phyloP scores from a whole-genome alignment of 2,329 filamentous ascomycete genomes.

The Bipolaris gigantea region DNA sequence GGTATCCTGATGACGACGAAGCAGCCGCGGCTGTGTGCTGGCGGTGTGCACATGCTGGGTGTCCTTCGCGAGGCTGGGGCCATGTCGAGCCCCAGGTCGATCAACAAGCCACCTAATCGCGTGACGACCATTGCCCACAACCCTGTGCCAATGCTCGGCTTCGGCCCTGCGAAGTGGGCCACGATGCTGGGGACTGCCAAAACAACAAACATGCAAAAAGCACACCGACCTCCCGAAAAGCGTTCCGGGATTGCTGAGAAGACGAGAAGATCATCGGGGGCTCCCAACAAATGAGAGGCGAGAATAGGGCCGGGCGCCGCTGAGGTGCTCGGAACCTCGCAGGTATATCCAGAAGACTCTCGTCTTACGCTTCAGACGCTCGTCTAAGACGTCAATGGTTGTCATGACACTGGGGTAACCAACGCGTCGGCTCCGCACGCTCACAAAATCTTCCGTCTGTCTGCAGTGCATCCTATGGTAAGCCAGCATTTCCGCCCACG shows the following conservation, averaged over 20 bases:
- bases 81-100: slow-evolving; percentile 7
- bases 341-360: not conserved
- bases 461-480: not conserved
- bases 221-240: not conserved
- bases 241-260: not conserved
- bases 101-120: slow-evolving; percentile 12
- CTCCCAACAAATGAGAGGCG: not conserved
- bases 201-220: not conserved
- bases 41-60: slow-evolving; percentile 1
- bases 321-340: not conserved
- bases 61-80: slow-evolving; percentile 7
- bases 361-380: slow-evolving; percentile 3
- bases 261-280: not conserved
- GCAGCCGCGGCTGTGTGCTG: slow-evolving; percentile 6
- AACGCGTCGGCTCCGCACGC: slow-evolving; percentile 5
- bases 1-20: slow-evolving; percentile 15
- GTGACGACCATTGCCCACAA: slow-evolving; percentile 9
- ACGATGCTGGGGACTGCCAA: not conserved
- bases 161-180: slow-evolving; percentile 4
- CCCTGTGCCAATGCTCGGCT: slow-evolving; percentile 5
- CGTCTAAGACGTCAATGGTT: not conserved
- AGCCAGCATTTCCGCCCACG: not conserved
- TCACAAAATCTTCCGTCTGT: slow-evolving; percentile 1
- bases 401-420: slow-evolving; percentile 6
- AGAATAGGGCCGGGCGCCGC: slow-evolving; percentile 1